Base-by-base conservation (phyloP, 306 rosid genomes). In the Quercus cerris region DNA sequence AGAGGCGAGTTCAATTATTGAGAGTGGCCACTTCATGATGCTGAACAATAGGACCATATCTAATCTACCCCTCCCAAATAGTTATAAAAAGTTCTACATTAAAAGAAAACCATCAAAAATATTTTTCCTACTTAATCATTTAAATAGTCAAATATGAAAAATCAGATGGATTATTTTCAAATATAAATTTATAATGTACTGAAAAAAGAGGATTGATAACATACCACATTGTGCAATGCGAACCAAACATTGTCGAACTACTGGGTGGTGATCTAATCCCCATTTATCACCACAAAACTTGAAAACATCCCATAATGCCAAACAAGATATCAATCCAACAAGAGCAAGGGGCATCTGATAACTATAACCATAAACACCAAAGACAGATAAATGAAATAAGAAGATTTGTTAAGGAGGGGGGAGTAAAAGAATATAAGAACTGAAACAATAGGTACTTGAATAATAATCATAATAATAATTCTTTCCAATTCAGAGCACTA, bases 331-430 rank as follows among this genome's bases (percentile, higher is more conserved):
- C 89, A 95, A 74, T 70, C 99, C 99, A 72, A 87, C 78, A 44
- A 93, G 97, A 67, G 99, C 91, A 81, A 88, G 70, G 9, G 98
- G 97, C 97, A 95, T 95, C 86, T 89, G 85, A 84, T 95, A 95
- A 87, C 99, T 95, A 86, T 56, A 81, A 73, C 68, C 69, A 82
- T 71, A 31, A 75, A 35, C 55, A 77, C 18, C 14, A 74, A 75
- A 79, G 14, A 81, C 28, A 73, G 28, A 49, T n/a, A 20, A 46
- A 75, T 68, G 70, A 82, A 71, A 80, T 80, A 81, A 46, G 35
- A 67, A 31, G 31, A 73, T 35, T 27, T 63, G 38, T 38, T 4
- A 44, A 64, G 5, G 22, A 6, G n/a, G n/a, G n/a, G 59, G 20
- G 68, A 38, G n/a, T 1, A 10, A 75, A 54, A 57, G 54, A 38